Evolutionary conservation across 306 rosid genomes (phyloP).

Genomic region (Cucumis cinereus): DNA sequence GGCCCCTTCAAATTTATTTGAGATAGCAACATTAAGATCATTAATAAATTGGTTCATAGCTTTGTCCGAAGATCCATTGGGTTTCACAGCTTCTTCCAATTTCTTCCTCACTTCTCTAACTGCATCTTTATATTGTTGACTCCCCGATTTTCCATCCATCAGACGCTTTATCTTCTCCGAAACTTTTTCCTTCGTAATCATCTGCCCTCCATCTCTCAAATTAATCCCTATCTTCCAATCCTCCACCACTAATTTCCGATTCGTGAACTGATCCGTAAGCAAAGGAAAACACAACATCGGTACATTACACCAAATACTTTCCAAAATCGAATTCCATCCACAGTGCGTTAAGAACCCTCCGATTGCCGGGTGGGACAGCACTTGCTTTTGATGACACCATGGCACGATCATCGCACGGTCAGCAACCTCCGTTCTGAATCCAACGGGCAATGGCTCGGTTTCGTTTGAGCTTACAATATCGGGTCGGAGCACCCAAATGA

Average conservation of each 20-base stretch:
- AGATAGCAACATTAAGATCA: slow-evolving; percentile 9
- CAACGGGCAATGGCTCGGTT: slow-evolving; percentile 26
- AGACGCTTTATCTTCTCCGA: slow-evolving; percentile 20
- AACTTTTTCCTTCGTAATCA: slow-evolving; percentile 18
- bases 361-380: slow-evolving; percentile 33
- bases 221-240: slow-evolving; percentile 51
- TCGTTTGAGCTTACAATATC: slow-evolving; percentile 39
- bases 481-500: slow-evolving; percentile 43
- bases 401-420: slow-evolving; percentile 31
- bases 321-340: slow-evolving; percentile 55
- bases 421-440: slow-evolving; percentile 17
- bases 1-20: not conserved
- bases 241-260: slow-evolving; percentile 40
- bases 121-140: slow-evolving; percentile 13
- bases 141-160: slow-evolving; percentile 27
- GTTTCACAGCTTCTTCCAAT: slow-evolving; percentile 21
- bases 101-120: slow-evolving; percentile 16
- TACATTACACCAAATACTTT: slow-evolving; percentile 34
- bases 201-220: slow-evolving; percentile 5
- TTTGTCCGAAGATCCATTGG: slow-evolving; percentile 34
- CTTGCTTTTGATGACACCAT: slow-evolving; percentile 41
- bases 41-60: slow-evolving; percentile 25
- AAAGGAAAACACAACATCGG: slow-evolving; percentile 47
- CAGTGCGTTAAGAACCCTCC: slow-evolving; percentile 51
- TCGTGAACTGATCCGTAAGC: slow-evolving; percentile 51